Evolutionary conservation across 192 early-diverging fungal genomes (phyloP).

Genomic region (Coemansia sp.): DNA sequence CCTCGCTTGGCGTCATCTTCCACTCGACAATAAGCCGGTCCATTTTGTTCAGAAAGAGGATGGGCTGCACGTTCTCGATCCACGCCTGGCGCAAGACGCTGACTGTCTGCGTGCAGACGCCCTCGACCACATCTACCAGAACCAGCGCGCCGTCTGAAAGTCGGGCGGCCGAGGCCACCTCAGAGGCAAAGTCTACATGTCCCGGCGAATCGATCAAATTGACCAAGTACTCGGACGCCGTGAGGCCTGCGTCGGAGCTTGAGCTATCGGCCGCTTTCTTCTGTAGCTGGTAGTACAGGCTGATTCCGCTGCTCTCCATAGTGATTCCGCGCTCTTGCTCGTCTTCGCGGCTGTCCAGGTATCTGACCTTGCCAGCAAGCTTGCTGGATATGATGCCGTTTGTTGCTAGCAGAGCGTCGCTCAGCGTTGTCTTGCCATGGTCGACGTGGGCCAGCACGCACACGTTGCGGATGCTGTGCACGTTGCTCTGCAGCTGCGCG

Average conservation of each 20-base stretch:
- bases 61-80: conserved; percentile 85
- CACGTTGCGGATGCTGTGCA: conserved; percentile 86
- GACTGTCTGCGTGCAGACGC: conserved; percentile 99
- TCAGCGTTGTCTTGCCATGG: conserved; percentile 98
- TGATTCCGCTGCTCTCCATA: conserved; percentile 97
- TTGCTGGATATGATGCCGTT: conserved; percentile 98
- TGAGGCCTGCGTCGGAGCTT: not conserved
- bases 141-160: conserved; percentile 96
- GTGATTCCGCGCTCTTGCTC: conserved; percentile 99
- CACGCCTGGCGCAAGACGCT: conserved; percentile 96
- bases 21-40: conserved; percentile 95
- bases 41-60: conserved; percentile 99
- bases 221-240: conserved; percentile 77
- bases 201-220: conserved; percentile 99
- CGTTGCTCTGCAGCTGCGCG: conserved; percentile 68
- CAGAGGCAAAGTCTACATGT: conserved; percentile 97
- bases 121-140: conserved; percentile 97
- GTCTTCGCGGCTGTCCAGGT: conserved; percentile 94
- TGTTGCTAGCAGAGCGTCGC: conserved; percentile 92
- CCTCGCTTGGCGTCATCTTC: conserved; percentile 90
- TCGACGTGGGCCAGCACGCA: conserved; percentile 99
- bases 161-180: conserved; percentile 99
- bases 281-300: conserved; percentile 86
- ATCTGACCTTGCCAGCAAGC: conserved; percentile 94
- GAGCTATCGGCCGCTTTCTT: conserved; percentile 12